phyloP scores from a whole-genome alignment of 1,284 basidiomycete species.

The Sanguinoderma infundibulare region DNA sequence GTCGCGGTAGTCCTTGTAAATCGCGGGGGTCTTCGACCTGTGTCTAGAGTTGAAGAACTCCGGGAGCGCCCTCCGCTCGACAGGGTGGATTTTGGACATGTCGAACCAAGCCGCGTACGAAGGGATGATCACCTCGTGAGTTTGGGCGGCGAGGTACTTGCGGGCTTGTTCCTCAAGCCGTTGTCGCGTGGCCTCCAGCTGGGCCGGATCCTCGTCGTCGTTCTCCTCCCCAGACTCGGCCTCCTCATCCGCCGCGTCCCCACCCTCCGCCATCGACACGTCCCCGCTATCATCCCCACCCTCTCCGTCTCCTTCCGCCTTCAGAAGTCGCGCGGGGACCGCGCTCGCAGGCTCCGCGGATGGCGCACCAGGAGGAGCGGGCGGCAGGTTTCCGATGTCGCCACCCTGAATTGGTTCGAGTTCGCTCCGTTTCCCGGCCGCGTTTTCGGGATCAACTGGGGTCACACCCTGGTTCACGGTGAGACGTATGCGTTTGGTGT shows the following conservation, averaged over 20 bases:
- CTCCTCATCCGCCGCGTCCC: conserved; percentile 71
- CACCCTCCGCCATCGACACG: conserved; percentile 76
- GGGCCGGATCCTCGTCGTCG: conserved; percentile 81
- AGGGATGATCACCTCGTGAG: conserved; percentile 96
- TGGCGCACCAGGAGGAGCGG: conserved; percentile 47
- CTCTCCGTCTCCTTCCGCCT: conserved; percentile 66
- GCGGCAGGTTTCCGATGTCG: conserved; percentile 74
- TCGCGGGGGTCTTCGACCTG: conserved; percentile 92
- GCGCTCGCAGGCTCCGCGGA: conserved; percentile 50
- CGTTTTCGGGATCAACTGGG: conserved; percentile 76
- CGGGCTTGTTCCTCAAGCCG: conserved; percentile 86
- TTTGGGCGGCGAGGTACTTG: conserved; percentile 96
- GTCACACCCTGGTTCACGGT: conserved; percentile 68
- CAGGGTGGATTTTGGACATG: conserved; percentile 90
- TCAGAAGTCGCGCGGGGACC: conserved; percentile 55
- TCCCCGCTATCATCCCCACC: conserved; percentile 67
- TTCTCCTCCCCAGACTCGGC: conserved; percentile 72
- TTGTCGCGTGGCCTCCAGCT: conserved; percentile 77
- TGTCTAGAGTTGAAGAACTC: conserved; percentile 99
- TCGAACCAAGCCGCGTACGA: conserved; percentile 99
- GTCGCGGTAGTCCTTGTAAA: conserved; percentile 99
- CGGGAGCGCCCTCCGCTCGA: conserved; percentile 92
- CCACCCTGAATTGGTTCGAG: conserved; percentile 72
- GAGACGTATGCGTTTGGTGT: conserved; percentile 69
- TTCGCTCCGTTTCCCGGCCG: conserved; percentile 75